Base-by-base conservation (phyloP, 1,284 basidiomycete species). In the Melampsora americana region DNA sequence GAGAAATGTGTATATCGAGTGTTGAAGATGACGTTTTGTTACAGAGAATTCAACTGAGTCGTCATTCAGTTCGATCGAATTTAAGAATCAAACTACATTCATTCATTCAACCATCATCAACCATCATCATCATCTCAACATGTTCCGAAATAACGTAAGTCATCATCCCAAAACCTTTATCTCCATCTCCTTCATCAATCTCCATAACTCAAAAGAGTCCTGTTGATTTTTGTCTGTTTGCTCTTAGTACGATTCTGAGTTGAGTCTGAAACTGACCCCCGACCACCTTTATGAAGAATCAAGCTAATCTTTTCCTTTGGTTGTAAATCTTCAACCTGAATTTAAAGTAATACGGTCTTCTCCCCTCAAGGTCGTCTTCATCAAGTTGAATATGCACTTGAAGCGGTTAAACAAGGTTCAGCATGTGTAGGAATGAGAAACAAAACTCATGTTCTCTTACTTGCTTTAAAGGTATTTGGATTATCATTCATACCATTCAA, bases 321-420 rank as follows among this genome's bases (percentile, higher is more conserved):
- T 32, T 62, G 23, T 5, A 16, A 16, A 18, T 62, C 5, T 7
- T 62, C 30, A 5, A 5, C 14, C 18, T 39, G 28, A 26, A 28
- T 44, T 12, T 59, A 7, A 66, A 78, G 78, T 85, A 96, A 95
- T 85, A 95, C 93, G 66, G 92, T 95, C 80, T 97, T 97, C 86
- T 93, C 91, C 2, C 92, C 92, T 1, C 92, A 93, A 85, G 92
- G 92, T 69, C 88, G 92, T 75, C 82, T 86, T 12, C 90, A 92
- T 83, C 94, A 99, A 84, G 96, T 99, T 81, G 96, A 99, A 85
- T 99, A 99, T 88, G 95, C 96, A 4, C 89, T 97, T 77, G 96
- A 99, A 85, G 96, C 96, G 78, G 95, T 99, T 80, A 99, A 99
- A 87, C 96, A 99, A 83, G 96, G 96, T 78, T 97, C 94, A 78